These are phyloP conservation scores for Cryptomeria japonica DNA, from an alignment of 75 land plant genomes.

Conservation along the genomic window DNA sequence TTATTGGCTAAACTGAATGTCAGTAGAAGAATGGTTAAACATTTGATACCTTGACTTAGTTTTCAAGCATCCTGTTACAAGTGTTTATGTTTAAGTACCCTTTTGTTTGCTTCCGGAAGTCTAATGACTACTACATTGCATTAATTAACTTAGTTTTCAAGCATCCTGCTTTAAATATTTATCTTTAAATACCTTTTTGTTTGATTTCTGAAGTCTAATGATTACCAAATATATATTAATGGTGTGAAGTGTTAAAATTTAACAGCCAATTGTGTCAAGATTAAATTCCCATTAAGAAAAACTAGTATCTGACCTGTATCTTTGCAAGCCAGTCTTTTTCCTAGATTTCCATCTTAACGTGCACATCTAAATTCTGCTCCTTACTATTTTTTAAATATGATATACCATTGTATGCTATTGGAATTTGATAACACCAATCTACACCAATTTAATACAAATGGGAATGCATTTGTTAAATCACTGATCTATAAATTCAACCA, in stretches of 20 bases:
- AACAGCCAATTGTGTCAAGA: not conserved
- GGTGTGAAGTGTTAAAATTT: not conserved
- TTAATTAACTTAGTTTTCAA: not conserved
- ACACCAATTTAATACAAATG: too few relatives aligned
- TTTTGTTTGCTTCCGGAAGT: not conserved
- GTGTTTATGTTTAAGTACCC: not conserved
- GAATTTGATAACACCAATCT: too few relatives aligned
- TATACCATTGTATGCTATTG: too few relatives aligned
- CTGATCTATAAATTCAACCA: too few relatives aligned
- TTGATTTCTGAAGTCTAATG: not conserved
- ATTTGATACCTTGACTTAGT: not conserved
- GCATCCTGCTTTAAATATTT: not conserved
- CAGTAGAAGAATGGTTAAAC: not conserved
- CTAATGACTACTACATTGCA: not conserved
- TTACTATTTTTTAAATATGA: too few relatives aligned
- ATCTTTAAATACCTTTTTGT: not conserved
- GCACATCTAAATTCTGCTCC: not conserved
- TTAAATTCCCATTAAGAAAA: not conserved
- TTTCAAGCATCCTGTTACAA: not conserved
- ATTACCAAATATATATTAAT: not conserved
- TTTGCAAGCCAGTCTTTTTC: not conserved
- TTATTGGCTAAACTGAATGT: slow-evolving; percentile 4
- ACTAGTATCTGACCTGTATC: not conserved
- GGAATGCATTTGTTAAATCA: too few relatives aligned
- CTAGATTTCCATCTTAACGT: not conserved